A percentile compares a stretch with the other conserved stretches of the same genome.
phyloP scores from a whole-genome alignment of 129 eudicot genomes.

The Artemisia argyi region DNA sequence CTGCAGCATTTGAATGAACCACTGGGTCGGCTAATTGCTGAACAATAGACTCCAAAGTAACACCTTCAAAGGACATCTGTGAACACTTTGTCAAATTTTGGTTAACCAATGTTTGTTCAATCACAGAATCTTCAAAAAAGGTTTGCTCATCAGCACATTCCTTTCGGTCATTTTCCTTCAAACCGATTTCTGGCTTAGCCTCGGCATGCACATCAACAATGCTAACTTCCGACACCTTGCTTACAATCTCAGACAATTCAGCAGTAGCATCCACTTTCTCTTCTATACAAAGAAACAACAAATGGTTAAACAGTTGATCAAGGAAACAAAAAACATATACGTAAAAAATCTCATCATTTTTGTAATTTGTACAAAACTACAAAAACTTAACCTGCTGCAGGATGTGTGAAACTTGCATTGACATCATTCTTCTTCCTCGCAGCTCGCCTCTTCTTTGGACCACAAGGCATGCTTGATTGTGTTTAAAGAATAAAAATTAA shows the following conservation, averaged over 20 bases:
- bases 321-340: neutral
- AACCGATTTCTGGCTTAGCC: neutral
- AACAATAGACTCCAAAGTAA: neutral
- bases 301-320: neutral
- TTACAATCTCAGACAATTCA: neutral
- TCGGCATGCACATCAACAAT: neutral
- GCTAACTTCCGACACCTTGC: neutral
- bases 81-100: no score
- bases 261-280: neutral
- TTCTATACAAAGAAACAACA: constrained; percentile 7
- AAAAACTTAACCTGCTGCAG: neutral
- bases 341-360: neutral
- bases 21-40: no score
- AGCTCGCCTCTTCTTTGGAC: constrained; percentile 41
- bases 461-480: constrained; percentile 28
- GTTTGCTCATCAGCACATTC: constrained; percentile 12
- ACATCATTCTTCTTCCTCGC: constrained; percentile 23
- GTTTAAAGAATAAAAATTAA: neutral
- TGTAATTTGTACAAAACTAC: neutral
- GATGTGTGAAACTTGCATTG: neutral
- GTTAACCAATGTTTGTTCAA: neutral
- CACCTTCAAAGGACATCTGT: neutral
- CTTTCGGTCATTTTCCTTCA: neutral
- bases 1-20: neutral
- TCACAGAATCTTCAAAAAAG: neutral